Evolutionary conservation across 2,329 filamentous ascomycete species (phyloP).

Genomic region (Calonectria multiphialidica): DNA sequence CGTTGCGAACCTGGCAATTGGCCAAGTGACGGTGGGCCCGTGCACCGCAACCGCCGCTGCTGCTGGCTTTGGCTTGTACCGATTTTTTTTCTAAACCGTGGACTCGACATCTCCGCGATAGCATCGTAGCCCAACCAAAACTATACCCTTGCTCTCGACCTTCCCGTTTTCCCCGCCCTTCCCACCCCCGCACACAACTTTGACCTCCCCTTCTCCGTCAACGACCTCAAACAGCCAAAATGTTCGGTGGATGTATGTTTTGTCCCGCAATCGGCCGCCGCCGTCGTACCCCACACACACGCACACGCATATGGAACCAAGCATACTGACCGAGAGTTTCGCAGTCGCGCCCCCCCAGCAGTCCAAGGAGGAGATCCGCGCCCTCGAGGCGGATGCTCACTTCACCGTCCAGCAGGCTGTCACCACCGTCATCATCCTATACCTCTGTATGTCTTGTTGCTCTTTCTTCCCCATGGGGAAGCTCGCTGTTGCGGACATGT

Average conservation of each 20-base stretch:
- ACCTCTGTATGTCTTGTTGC: constrained; percentile 74
- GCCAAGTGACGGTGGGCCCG: constrained; percentile 25
- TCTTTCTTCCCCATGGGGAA: no score
- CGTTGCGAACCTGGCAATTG: neutral
- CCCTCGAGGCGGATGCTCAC: constrained; percentile 75
- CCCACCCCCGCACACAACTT: neutral
- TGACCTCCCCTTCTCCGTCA: neutral
- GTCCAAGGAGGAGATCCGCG: constrained; percentile 77
- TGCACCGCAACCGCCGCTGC: constrained; percentile 17
- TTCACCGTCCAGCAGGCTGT: constrained; percentile 76
- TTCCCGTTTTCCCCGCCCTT: neutral
- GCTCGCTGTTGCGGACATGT: neutral
- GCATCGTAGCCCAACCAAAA: constrained; percentile 36
- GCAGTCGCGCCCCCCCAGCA: constrained; percentile 77
- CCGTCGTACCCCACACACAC: neutral
- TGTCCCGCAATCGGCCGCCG: no score
- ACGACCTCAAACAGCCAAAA: constrained; percentile 49
- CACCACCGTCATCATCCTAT: constrained; percentile 75
- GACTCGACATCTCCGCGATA: constrained; percentile 32
- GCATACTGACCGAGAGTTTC: constrained; percentile 35
- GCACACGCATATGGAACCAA: no score
- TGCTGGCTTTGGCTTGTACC: constrained; percentile 5
- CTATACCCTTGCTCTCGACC: constrained; percentile 16
- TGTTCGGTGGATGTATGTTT: constrained; percentile 75
- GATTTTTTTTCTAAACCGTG: constrained; percentile 35